Conservation (phyloP, 2,329 filamentous ascomycete genomes). For the Pyrenophora tritici-repentis region DNA sequence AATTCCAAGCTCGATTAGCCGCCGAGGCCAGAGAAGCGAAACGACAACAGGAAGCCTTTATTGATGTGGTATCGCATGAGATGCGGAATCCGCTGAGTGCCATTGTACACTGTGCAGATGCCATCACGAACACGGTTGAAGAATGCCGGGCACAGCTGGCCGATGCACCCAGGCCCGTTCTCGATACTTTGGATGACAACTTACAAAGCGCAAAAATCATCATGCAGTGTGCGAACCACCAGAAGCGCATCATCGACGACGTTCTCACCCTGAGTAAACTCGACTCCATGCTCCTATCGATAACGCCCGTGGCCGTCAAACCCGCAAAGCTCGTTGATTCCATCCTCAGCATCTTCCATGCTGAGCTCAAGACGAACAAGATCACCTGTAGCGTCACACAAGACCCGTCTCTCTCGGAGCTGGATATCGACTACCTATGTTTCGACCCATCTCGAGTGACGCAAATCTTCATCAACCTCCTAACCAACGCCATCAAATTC, state of each 20-base stretch:
- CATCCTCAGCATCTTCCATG: conserved; percentile 48
- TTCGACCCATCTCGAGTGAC: conserved; percentile 52
- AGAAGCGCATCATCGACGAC: conserved; percentile 56
- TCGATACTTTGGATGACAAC: conserved; percentile 37
- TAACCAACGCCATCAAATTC: conserved; percentile 60
- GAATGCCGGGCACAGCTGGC: conserved; percentile 28
- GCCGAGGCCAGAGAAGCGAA: conserved; percentile 48
- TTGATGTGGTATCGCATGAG: conserved; percentile 50
- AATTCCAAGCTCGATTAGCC: conserved; percentile 45
- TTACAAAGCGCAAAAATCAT: conserved; percentile 50
- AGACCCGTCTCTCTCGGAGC: conserved; percentile 44
- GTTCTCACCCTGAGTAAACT: conserved; percentile 54
- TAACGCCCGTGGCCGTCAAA: conserved; percentile 49
- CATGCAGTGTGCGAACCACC: conserved; percentile 53
- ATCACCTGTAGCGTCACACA: conserved; percentile 39
- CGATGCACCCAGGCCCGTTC: conserved; percentile 30
- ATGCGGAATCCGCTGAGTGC: conserved; percentile 54
- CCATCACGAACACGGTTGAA: conserved; percentile 46
- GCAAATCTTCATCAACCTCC: conserved; percentile 80
- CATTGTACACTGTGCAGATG: conserved; percentile 53
- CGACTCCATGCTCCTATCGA: conserved; percentile 51
- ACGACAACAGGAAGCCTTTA: conserved; percentile 48
- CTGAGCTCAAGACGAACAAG: conserved; percentile 43
- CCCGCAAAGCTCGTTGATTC: conserved; percentile 43
- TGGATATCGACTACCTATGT: conserved; percentile 48